Evolutionary conservation across 805 yeast species (phyloP).

Genomic region (Candida ficus): DNA sequence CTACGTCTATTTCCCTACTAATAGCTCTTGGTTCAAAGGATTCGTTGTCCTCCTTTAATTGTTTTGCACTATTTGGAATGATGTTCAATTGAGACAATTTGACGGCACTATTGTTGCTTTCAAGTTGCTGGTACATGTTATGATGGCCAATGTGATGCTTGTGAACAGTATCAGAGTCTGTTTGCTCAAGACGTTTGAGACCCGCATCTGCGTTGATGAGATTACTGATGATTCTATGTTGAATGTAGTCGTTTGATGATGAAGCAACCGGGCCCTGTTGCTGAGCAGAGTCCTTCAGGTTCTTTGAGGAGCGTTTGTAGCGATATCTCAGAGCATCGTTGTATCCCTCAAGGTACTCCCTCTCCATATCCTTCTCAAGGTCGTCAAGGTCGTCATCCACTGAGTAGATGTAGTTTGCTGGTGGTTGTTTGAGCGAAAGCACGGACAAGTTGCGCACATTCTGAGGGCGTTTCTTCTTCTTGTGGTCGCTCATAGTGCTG

Average conservation of each 20-base stretch:
- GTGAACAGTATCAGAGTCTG: slow-evolving; percentile 18
- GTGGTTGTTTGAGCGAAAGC: slow-evolving; percentile 1
- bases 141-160: slow-evolving; percentile 12
- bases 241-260: neutral
- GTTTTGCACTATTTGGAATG: neutral
- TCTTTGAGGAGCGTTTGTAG: slow-evolving; percentile 27
- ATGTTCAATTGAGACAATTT: slow-evolving; percentile 1
- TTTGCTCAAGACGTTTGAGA: slow-evolving; percentile 20
- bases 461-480: slow-evolving; percentile 21
- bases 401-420: slow-evolving; percentile 45
- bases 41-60: too few species aligned
- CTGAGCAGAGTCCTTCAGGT: slow-evolving; percentile 8
- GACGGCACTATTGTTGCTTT: neutral
- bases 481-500: too few species aligned
- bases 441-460: slow-evolving; percentile 19
- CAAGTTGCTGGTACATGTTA: slow-evolving; percentile 7
- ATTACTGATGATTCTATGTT: slow-evolving; percentile 15
- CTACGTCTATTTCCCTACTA: too few species aligned
- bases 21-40: too few species aligned
- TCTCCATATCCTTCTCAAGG: slow-evolving; percentile 51
- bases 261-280: neutral
- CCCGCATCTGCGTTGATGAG: slow-evolving; percentile 23
- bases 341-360: slow-evolving; percentile 67
- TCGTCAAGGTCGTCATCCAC: slow-evolving; percentile 83
- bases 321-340: slow-evolving; percentile 61